A percentile compares a stretch with the other conserved stretches of the same genome.
Evolutionary conservation across 176 grass and related monocot species (phyloP).

Genomic region (Microstegium vimineum): DNA sequence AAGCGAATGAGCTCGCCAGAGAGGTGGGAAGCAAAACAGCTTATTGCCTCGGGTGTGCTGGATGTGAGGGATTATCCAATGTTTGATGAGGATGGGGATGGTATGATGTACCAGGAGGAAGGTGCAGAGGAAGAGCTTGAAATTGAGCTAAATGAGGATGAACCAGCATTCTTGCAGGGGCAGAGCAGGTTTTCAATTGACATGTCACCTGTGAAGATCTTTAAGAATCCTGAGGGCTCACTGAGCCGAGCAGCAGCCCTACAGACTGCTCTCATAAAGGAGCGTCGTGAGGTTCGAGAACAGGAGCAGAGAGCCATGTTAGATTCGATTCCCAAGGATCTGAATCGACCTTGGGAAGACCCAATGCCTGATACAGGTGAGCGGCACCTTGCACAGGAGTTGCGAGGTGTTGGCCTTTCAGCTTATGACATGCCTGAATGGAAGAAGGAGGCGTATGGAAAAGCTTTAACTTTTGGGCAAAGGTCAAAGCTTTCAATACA

Average conservation of each 20-base stretch:
- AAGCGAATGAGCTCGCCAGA: slow-evolving; percentile 92
- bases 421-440: slow-evolving; percentile 95
- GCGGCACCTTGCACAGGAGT: slow-evolving; percentile 84
- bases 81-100: slow-evolving; percentile 89
- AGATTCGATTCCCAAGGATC: slow-evolving; percentile 92
- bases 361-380: slow-evolving; percentile 93
- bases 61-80: slow-evolving; percentile 63
- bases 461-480: slow-evolving; percentile 82
- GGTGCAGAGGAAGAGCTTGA: slow-evolving; percentile 81
- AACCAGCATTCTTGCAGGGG: slow-evolving; percentile 90
- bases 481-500: slow-evolving; percentile 89
- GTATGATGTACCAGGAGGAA: slow-evolving; percentile 87
- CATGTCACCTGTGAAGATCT: slow-evolving; percentile 95
- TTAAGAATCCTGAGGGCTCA: slow-evolving; percentile 95
- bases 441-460: slow-evolving; percentile 97
- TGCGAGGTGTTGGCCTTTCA: slow-evolving; percentile 87
- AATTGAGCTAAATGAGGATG: slow-evolving; percentile 91
- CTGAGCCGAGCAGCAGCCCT: slow-evolving; percentile 82
- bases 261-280: slow-evolving; percentile 89
- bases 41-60: slow-evolving; percentile 78
- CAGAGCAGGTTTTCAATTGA: slow-evolving; percentile 88
- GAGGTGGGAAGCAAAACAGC: slow-evolving; percentile 86
- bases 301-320: slow-evolving; percentile 95
- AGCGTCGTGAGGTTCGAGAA: slow-evolving; percentile 84
- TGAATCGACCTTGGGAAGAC: slow-evolving; percentile 94